Base-by-base conservation (phyloP, 140 eudicot genomes). In the Oenanthe javanica region DNA sequence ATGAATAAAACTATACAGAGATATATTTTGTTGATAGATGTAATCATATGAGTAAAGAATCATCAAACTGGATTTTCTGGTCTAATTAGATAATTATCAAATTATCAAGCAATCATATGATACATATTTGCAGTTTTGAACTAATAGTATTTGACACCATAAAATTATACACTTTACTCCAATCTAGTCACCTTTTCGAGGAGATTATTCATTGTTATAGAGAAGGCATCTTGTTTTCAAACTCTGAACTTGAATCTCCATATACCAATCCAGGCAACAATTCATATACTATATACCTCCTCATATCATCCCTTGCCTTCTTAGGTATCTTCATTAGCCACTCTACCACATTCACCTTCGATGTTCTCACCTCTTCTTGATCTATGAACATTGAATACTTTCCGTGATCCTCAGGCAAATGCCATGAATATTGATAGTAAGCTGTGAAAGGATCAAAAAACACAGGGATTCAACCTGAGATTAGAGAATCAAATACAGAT, bases 341-440 rank as follows among this genome's bases (percentile, higher is more conserved):
- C 79, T 91, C 92, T 48, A 89, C 86, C 61, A 93, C 97, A 87
- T 91, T 87, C 63, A 85, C 87, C 79, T 90, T 83, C 81, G 64
- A 79, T 21, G 72, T 73, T 43, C 89, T 88, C 81, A 89, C 96
- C 74, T 81, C 91, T 63, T 91, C 96, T 86, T 89, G 80, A 83
- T 89, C 97, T 31, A 93, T 74, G 72, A 86, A 93, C 49, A 91
- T 83, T 1, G 97, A 93, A 76, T 89, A 91, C 75, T 83, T 91
- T 57, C 57, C 76, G 70, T 84, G 86, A 82, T 93, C 96, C 86
- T 89, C 90, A 0, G 97, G 98, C 59, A 93, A 84, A 86, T 93
- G 98, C 98, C 98, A 93, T 21, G 98, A 92, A 61, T 93, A 91
- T 52, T 93, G 98, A 85, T 93, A 93, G 82, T 89, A 87, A 10